phyloP scores from a whole-genome alignment of 106 monocot genomes.

The Narthecium ossifragum region DNA sequence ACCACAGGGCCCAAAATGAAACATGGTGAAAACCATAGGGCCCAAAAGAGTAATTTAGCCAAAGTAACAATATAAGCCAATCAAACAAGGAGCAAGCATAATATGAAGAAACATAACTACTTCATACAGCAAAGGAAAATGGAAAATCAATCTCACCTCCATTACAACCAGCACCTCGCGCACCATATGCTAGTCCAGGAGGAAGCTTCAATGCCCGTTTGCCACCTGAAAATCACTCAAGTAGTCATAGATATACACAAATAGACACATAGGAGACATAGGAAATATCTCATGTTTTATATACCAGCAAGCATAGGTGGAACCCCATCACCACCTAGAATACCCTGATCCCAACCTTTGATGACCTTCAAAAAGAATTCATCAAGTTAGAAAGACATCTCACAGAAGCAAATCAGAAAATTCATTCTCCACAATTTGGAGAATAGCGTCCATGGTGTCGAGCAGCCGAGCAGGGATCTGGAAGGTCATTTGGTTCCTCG shows the following conservation, averaged over 20 bases:
- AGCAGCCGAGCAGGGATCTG: too few species aligned
- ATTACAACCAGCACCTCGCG: slow-evolving; percentile 89
- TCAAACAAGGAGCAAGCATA: too few species aligned
- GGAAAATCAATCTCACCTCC: slow-evolving; percentile 71
- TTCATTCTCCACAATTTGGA: background rate
- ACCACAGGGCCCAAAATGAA: too few species aligned
- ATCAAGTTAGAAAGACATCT: background rate
- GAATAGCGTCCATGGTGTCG: background rate
- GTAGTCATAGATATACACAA: background rate
- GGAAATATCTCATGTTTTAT: background rate
- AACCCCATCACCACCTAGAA: slow-evolving; percentile 82
- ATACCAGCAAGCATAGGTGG: slow-evolving; percentile 92
- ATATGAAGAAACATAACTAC: too few species aligned
- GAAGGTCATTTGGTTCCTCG: too few species aligned
- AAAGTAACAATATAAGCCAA: too few species aligned
- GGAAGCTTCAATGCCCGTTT: slow-evolving; percentile 83
- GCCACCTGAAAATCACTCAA: slow-evolving; percentile 43
- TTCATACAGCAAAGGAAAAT: too few species aligned
- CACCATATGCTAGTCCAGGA: slow-evolving; percentile 81
- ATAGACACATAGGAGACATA: background rate
- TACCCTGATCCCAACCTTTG: slow-evolving; percentile 96
- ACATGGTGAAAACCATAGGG: too few species aligned
- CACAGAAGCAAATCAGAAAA: too few species aligned
- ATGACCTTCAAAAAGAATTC: slow-evolving; percentile 87
- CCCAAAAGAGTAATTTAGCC: too few species aligned